phyloP scores from a whole-genome alignment of 306 rosid genomes.

The Erythrophleum fordii region DNA sequence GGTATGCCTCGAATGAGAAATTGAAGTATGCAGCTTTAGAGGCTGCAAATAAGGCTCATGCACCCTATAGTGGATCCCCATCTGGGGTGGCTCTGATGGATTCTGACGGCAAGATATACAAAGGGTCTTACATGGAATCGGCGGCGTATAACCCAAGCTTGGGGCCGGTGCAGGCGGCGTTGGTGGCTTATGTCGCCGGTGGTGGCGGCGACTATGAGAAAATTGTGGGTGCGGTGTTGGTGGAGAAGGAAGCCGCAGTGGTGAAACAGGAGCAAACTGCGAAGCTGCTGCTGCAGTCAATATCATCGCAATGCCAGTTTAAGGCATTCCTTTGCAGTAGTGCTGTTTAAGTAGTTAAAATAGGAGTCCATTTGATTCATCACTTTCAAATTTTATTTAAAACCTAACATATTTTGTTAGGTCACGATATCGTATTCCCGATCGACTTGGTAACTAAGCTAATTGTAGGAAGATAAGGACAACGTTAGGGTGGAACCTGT shows the following conservation, averaged over 20 bases:
- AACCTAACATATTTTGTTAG: background rate
- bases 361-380: background rate
- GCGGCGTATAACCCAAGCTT: conserved; percentile 94
- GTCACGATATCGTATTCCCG: too few relatives aligned
- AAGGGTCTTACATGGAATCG: conserved; percentile 83
- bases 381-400: background rate
- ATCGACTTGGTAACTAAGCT: background rate
- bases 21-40: conserved; percentile 60
- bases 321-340: conserved; percentile 45
- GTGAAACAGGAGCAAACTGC: conserved; percentile 74
- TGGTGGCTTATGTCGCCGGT: conserved; percentile 73
- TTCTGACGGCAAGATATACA: conserved; percentile 48
- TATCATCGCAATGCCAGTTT: conserved; percentile 58
- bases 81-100: conserved; percentile 82
- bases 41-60: conserved; percentile 80
- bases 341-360: background rate
- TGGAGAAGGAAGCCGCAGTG: conserved; percentile 66
- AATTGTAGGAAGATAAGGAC: background rate
- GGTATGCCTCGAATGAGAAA: background rate
- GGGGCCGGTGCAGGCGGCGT: conserved; percentile 81
- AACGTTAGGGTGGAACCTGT: background rate
- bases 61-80: conserved; percentile 84
- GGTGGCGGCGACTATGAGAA: conserved; percentile 56
- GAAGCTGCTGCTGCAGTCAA: conserved; percentile 56
- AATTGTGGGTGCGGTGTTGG: conserved; percentile 70